Evolutionary conservation across 495 filamentous ascomycete genomes (phyloP).

Genomic region (Tuber melanosporum): DNA sequence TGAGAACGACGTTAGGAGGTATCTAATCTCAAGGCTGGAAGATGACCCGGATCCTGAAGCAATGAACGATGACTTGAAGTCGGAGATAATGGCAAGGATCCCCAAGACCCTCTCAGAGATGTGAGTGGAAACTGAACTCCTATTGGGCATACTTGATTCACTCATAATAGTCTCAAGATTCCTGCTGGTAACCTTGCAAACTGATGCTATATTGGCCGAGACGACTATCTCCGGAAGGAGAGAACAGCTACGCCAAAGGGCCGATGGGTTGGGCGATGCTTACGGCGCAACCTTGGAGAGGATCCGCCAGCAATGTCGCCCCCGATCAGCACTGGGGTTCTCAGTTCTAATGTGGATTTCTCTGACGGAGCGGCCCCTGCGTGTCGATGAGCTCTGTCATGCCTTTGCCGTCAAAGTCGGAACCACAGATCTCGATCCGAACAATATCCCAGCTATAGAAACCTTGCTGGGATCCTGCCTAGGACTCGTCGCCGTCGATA

Average conservation of each 20-base stretch:
- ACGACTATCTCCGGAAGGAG: background rate
- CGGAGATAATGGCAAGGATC: constrained; percentile 13
- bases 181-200: background rate
- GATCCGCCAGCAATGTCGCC: background rate
- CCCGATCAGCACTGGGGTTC: constrained; percentile 4
- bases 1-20: constrained; percentile 11
- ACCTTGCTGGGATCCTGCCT: background rate
- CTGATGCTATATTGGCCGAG: constrained; percentile 2
- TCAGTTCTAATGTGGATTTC: constrained; percentile 12
- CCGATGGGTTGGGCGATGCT: background rate
- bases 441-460: constrained; percentile 6
- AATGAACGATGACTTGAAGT: constrained; percentile 5
- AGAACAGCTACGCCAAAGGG: background rate
- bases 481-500: constrained; percentile 8
- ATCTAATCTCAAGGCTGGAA: constrained; percentile 8
- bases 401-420: constrained; percentile 12
- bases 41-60: constrained; percentile 6
- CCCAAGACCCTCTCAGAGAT: constrained; percentile 10
- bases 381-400: constrained; percentile 7
- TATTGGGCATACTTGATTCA: background rate
- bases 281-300: background rate
- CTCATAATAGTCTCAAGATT: background rate
- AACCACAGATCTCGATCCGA: constrained; percentile 8
- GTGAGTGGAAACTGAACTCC: constrained; percentile 8
- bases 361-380: constrained; percentile 3